phyloP scores from a whole-genome alignment of 2,329 filamentous ascomycete genomes.

The Endocalyx cinctus region DNA sequence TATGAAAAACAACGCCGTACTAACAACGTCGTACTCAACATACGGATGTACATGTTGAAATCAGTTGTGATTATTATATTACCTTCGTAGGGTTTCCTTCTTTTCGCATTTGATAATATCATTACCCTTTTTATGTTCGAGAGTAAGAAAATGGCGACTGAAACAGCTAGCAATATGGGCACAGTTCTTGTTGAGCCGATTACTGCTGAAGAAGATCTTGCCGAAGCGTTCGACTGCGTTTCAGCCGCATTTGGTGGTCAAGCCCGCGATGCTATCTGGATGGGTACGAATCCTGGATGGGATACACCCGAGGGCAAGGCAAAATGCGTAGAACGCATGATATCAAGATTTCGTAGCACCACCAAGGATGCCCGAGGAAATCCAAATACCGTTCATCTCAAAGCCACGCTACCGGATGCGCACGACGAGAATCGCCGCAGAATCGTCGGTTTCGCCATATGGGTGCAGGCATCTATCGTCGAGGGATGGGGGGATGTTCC shows the following conservation, averaged over 20 bases:
- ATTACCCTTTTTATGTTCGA: too few relatives aligned
- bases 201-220: slow-evolving; percentile 18
- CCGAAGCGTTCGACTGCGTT: slow-evolving; percentile 24
- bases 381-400: slow-evolving; percentile 48
- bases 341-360: slow-evolving; percentile 35
- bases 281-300: slow-evolving; percentile 49
- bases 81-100: too few relatives aligned
- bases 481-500: slow-evolving; percentile 42
- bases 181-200: too few relatives aligned
- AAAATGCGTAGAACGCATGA: slow-evolving; percentile 31
- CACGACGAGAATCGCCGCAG: slow-evolving; percentile 17
- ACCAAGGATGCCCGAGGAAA: slow-evolving; percentile 38
- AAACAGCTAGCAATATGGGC: too few relatives aligned
- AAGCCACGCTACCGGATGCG: slow-evolving; percentile 42
- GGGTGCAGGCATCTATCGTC: slow-evolving; percentile 47
- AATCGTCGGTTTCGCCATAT: slow-evolving; percentile 51
- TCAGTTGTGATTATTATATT: too few relatives aligned
- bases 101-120: too few relatives aligned
- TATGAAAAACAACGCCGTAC: too few relatives aligned
- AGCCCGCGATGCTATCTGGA: slow-evolving; percentile 46
- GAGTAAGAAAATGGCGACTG: too few relatives aligned
- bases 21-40: too few relatives aligned
- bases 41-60: too few relatives aligned
- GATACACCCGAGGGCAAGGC: slow-evolving; percentile 41
- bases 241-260: slow-evolving; percentile 46